Evolutionary conservation across 2,329 filamentous ascomycete genomes (phyloP).

Genomic region (Sporothrix dimorphospora): DNA sequence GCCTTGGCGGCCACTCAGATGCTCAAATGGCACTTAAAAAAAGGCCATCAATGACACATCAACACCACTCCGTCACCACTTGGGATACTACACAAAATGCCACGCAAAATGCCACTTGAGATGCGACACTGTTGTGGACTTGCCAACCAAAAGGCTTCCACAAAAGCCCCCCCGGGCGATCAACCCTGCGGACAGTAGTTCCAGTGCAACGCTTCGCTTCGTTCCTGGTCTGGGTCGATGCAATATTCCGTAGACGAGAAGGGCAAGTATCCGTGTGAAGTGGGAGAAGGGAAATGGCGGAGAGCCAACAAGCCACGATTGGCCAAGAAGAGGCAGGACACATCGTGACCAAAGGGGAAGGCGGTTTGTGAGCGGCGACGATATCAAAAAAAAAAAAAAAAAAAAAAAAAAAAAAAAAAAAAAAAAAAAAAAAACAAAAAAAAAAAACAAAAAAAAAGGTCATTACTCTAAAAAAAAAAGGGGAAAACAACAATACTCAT

Average conservation of each 20-base stretch:
- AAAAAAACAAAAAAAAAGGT: too few relatives aligned
- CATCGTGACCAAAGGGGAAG: constrained; percentile 6
- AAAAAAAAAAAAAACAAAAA: too few relatives aligned
- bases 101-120: neutral
- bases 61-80: neutral
- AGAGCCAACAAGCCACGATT: neutral
- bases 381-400: neutral
- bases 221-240: neutral
- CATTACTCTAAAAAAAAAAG: too few relatives aligned
- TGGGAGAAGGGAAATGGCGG: neutral
- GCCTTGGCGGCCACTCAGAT: neutral
- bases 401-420: too few relatives aligned
- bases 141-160: too few relatives aligned
- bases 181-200: neutral
- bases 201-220: constrained; percentile 18
- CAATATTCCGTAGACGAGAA: neutral
- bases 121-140: neutral
- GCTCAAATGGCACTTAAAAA: neutral
- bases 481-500: too few relatives aligned
- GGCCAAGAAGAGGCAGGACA: neutral
- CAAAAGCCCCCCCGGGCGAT: neutral
- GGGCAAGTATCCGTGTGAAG: constrained; percentile 4
- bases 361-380: neutral
- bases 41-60: neutral
- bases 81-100: neutral